Evolutionary conservation across 2,329 filamentous ascomycete species (phyloP).

Genomic region (Calycina marina): DNA sequence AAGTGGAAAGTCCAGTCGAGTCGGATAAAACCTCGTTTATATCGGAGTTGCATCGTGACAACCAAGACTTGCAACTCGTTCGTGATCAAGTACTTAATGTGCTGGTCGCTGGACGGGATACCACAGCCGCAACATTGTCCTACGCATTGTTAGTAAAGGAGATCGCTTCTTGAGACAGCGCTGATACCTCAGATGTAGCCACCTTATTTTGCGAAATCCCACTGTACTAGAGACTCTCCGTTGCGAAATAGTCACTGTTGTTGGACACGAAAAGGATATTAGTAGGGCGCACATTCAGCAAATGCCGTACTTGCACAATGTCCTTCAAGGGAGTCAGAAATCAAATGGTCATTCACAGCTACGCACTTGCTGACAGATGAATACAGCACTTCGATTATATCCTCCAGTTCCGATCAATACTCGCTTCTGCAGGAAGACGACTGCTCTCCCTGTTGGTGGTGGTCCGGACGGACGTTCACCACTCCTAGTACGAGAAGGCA

Average conservation of each 20-base stretch:
- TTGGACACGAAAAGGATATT: not conserved
- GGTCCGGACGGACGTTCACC: conserved; percentile 17
- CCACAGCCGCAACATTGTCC: not conserved
- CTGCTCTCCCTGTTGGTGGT: conserved; percentile 18
- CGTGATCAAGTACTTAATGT: not conserved
- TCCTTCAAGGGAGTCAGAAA: not conserved
- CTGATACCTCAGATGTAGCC: too few relatives aligned
- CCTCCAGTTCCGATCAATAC: conserved; percentile 2
- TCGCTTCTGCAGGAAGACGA: conserved; percentile 9
- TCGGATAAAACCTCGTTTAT: not conserved
- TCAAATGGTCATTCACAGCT: too few relatives aligned
- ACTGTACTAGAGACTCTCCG: too few relatives aligned
- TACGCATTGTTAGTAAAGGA: not conserved
- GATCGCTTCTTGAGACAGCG: too few relatives aligned
- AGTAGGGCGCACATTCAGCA: not conserved
- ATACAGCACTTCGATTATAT: not conserved
- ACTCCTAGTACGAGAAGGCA: conserved; percentile 14
- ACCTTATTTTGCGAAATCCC: too few relatives aligned
- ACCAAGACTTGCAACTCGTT: not conserved
- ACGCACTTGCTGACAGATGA: too few relatives aligned
- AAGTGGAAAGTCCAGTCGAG: not conserved
- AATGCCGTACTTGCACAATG: not conserved
- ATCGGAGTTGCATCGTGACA: not conserved
- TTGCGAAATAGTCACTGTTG: not conserved
- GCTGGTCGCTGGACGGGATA: not conserved